Base-by-base conservation (phyloP, 2,329 filamentous ascomycete genomes). In the Colletotrichum gloeosporioides region DNA sequence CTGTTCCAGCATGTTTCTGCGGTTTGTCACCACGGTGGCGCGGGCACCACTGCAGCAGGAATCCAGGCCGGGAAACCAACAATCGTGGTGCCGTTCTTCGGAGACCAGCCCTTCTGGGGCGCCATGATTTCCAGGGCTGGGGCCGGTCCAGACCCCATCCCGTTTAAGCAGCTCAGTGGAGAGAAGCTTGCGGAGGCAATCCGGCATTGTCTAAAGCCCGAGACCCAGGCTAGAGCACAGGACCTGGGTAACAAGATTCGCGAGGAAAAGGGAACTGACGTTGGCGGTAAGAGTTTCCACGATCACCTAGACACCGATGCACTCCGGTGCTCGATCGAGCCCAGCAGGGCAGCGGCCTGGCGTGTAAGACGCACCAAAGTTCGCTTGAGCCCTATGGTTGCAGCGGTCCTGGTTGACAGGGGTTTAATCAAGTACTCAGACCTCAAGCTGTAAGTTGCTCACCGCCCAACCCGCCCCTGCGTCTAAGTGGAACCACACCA, bases 11-110 rank as follows among this genome's bases (percentile, higher is more conserved):
- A 90, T 49, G 95, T 98, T 1, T 94, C 94, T 1, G 93, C 92
- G 59, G 95, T 98, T 2, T 94, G 97, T 7, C 96, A 98, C 81
- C 95, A 98, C 78, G 96, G 95, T 27, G 95, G 96, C 74, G 95
- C 95, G 10, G 95, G 95, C 22, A 98, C 95, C 4, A 98, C 95
- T 2, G 95, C 95, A 2, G 95, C 95, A 1, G 95, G 95, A n/a
- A 95, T 98, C 77, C 91, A 93, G 22, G 91, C 93, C 2, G 95
- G 95, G 29, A 93, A 93, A 70, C 95, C 95, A 3, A 98, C 95
- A 0, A 91, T 97, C 3, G 90, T 98, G 4, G 92, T 98, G 0
- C 95, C 95, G 0, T 98, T 98, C 86, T 98, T 96, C 81, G 95
- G 95, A 3, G 95, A 96, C 79, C 95, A 96, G 82, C 93, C 93